Conservation (phyloP, 2,329 filamentous ascomycete genomes). For the Stylonectria norvegica region DNA sequence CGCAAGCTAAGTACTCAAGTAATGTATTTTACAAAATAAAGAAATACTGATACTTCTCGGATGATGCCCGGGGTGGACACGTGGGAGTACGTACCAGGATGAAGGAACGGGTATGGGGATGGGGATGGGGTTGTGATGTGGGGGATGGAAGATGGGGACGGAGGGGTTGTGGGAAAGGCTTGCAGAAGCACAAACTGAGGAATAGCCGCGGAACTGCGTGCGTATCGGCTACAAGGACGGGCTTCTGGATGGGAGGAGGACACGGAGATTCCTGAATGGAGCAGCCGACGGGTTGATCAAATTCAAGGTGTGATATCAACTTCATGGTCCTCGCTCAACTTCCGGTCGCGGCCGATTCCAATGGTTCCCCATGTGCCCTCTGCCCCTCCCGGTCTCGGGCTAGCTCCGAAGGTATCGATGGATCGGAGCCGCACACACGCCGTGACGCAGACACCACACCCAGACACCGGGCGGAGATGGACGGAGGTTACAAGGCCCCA, state of each 20-base stretch:
- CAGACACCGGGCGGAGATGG: too few species aligned
- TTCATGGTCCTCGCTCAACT: neutral
- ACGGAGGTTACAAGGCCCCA: too few species aligned
- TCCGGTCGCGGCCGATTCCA: neutral
- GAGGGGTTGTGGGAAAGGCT: neutral
- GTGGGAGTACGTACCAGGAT: too few species aligned
- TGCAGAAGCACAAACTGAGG: too few species aligned
- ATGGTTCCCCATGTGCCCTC: neutral
- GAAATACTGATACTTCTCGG: too few species aligned
- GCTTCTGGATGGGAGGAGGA: neutral
- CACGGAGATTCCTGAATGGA: too few species aligned
- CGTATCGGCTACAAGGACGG: neutral
- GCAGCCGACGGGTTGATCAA: neutral
- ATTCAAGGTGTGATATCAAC: neutral
- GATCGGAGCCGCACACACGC: neutral
- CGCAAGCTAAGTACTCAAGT: too few species aligned
- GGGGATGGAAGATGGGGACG: neutral
- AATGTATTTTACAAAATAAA: too few species aligned
- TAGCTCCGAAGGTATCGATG: neutral
- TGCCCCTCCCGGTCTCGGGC: neutral
- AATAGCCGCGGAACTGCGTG: neutral
- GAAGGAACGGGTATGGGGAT: neutral
- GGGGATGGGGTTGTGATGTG: neutral
- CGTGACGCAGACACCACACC: too few species aligned
- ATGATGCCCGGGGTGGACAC: too few species aligned